These are phyloP conservation scores for Marchantia polymorpha DNA, from an alignment of 225 moss, liverwort and hornwort genomes.

Conservation along the genomic window DNA sequence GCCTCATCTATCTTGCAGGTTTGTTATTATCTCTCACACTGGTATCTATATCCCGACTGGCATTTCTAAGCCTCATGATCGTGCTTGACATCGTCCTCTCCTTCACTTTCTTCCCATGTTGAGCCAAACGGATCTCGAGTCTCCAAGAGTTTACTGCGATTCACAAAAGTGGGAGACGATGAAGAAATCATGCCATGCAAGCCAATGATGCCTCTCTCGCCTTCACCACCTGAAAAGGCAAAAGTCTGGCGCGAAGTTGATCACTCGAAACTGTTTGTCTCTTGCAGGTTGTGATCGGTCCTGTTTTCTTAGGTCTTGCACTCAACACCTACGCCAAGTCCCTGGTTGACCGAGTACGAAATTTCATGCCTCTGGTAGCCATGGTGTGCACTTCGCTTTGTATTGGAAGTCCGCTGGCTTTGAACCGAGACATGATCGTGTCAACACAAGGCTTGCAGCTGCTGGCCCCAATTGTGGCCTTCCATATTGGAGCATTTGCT, in stretches of 20 bases:
- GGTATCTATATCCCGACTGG: background rate
- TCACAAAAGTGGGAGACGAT: no score
- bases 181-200: no score
- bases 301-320: conserved; percentile 77
- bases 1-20: conserved; percentile 93
- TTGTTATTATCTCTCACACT: background rate
- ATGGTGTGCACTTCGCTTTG: conserved; percentile 97
- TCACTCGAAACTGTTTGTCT: background rate
- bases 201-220: no score
- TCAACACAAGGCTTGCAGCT: conserved; percentile 73
- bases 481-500: conserved; percentile 75
- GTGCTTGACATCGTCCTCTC: no score
- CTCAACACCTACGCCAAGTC: conserved; percentile 81
- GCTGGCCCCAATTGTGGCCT: conserved; percentile 69
- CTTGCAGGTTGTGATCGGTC: conserved; percentile 87
- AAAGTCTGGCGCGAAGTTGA: no score
- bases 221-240: no score
- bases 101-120: no score
- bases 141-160: no score
- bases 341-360: conserved; percentile 73
- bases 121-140: no score
- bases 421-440: conserved; percentile 73
- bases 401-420: conserved; percentile 88
- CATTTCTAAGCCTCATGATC: background rate
- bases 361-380: conserved; percentile 77